Evolutionary conservation across 23 red algal species (phyloP).

Genomic region (Gracilaria vermiculophylla): DNA sequence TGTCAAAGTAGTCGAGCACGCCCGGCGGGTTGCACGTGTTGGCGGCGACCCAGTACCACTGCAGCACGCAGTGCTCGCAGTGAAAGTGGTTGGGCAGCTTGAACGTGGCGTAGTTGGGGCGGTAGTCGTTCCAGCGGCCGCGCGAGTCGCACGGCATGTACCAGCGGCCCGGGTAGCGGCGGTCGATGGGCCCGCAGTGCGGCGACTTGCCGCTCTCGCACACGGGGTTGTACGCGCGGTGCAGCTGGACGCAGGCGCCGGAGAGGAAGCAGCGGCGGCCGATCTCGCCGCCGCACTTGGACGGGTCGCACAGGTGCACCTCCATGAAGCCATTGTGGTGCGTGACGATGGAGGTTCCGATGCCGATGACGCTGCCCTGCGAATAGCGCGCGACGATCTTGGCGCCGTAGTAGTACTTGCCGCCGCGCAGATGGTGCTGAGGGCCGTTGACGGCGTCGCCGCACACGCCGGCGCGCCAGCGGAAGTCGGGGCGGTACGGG

Average conservation of each 20-base stretch:
- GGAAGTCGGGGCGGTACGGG: constrained; percentile 22
- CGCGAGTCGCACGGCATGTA: constrained; percentile 55
- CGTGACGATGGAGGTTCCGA: constrained; percentile 51
- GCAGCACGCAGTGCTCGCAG: constrained; percentile 76
- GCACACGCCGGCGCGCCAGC: constrained; percentile 70
- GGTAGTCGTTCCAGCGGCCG: constrained; percentile 1
- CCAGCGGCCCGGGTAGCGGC: constrained; percentile 51
- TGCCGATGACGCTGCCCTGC: constrained; percentile 2
- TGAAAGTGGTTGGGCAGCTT: constrained; percentile 26
- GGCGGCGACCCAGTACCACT: constrained; percentile 64
- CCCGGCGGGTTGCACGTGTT: constrained; percentile 68
- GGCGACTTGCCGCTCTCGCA: constrained; percentile 44
- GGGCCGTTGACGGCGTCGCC: constrained; percentile 25
- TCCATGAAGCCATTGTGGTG: constrained; percentile 69
- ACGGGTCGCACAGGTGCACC: constrained; percentile 50
- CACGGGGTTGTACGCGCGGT: constrained; percentile 27
- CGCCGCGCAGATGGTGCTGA: constrained; percentile 48
- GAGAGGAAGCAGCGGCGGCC: constrained; percentile 26
- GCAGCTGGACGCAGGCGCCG: constrained; percentile 45
- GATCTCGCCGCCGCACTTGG: constrained; percentile 69
- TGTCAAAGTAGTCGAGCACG: constrained; percentile 53
- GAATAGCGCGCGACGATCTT: constrained; percentile 35
- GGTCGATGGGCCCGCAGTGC: constrained; percentile 64
- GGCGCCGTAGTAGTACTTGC: constrained; percentile 50
- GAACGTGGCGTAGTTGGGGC: background rate